phyloP scores from a whole-genome alignment of 2,329 filamentous ascomycete species.

The Fusarium sp. region DNA sequence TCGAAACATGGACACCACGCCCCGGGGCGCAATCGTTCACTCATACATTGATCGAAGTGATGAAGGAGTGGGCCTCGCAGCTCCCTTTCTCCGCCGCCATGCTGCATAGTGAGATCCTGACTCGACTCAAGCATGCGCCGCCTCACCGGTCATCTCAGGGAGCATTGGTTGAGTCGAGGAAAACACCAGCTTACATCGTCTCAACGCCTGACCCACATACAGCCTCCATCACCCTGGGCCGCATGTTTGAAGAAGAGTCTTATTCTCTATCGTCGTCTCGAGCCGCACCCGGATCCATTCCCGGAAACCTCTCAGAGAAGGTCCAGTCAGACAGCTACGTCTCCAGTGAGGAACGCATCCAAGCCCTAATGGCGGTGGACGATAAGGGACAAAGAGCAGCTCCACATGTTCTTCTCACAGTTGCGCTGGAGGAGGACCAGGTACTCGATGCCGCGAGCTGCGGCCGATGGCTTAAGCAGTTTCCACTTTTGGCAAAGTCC shows the following conservation, averaged over 20 bases:
- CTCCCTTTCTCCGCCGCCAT: slow-evolving; percentile 42
- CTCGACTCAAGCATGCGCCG: slow-evolving; percentile 40
- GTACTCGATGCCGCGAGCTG: slow-evolving; percentile 40
- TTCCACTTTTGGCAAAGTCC: slow-evolving; percentile 41
- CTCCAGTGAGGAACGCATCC: slow-evolving; percentile 39
- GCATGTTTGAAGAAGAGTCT: slow-evolving; percentile 33
- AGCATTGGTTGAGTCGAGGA: slow-evolving; percentile 38
- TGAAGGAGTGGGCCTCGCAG: slow-evolving; percentile 41
- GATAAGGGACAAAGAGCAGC: slow-evolving; percentile 36
- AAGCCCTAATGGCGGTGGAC: slow-evolving; percentile 33
- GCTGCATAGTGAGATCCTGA: slow-evolving; percentile 42
- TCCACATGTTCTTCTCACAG: slow-evolving; percentile 41
- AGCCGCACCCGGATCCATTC: slow-evolving; percentile 33
- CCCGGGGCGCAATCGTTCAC: slow-evolving; percentile 42
- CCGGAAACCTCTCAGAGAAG: slow-evolving; percentile 35
- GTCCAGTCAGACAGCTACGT: slow-evolving; percentile 33
- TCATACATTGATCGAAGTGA: slow-evolving; percentile 40
- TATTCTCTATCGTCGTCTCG: slow-evolving; percentile 34
- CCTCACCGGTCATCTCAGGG: slow-evolving; percentile 38
- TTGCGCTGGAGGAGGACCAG: slow-evolving; percentile 41
- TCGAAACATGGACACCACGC: slow-evolving; percentile 40
- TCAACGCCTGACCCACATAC: slow-evolving; percentile 40
- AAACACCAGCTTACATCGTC: slow-evolving; percentile 42
- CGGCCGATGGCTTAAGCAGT: slow-evolving; percentile 43
- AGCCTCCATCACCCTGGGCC: slow-evolving; percentile 40